Base-by-base conservation (phyloP, 23 red algal species). In the Gracilaria caudata region DNA sequence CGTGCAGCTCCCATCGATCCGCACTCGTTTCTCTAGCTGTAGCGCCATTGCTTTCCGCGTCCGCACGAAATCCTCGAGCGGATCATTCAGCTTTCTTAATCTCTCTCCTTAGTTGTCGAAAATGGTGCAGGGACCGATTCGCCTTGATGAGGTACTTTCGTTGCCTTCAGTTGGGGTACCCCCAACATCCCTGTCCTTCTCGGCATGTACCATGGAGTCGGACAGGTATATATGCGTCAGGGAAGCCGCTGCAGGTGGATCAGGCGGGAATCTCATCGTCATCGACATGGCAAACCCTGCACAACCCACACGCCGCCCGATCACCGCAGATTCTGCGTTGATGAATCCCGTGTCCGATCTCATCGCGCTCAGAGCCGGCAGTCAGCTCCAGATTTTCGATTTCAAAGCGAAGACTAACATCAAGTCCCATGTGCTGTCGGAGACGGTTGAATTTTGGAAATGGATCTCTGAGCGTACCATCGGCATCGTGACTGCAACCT, bases 351-450 rank as follows among this genome's bases (percentile, higher is more conserved):
- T 73, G 4, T 87, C 92, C 4, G 87, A 95, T 33, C 79, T 99
- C 33, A 95, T 99, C 36, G 97, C 97, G 20, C 84, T 99, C 33
- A 93, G 90, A 56, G 80, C 93, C 0, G 94, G 93, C 51, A 84
- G 79, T 10, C 89, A 93, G 83, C 76, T 99, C 32, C 97, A 99
- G 80, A 61, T 99, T 21, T 99, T 99, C 79, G 97, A 99, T 68
- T 83, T 96, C 45, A 79, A 72, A 10, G 86, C 90, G 38, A 99
- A 96, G 94, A 58, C 82, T 7, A 95, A 95, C 33, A 68, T 99
- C 24, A 99, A 99, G 82, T 91, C 93, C 4, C 53, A 86, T 54
- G 61, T 92, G 5, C 80, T 99, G 82, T n/a, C 75, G 21, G 97
- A 99, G 51, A 64, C 84, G 19, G 91, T 99, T 21, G 81, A 94